phyloP scores from a whole-genome alignment of 805 yeast species.

The Saturnispora zaruensis region DNA sequence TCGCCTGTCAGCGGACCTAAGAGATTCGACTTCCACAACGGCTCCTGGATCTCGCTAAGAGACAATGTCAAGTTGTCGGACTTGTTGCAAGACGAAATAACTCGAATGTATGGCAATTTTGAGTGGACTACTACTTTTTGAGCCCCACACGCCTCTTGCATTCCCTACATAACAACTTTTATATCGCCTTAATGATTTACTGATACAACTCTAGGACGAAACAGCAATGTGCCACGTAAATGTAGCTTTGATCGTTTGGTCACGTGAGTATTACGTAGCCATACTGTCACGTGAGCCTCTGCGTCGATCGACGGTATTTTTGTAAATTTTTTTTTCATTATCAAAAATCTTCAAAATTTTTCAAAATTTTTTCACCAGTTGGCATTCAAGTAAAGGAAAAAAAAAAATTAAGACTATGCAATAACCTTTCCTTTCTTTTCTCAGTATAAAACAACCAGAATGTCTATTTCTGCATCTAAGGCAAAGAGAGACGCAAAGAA shows the following conservation, averaged over 20 bases:
- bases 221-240: too few relatives aligned
- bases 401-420: background rate
- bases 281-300: background rate
- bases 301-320: slow-evolving; percentile 7
- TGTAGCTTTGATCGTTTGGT: too few relatives aligned
- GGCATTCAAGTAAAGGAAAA: background rate
- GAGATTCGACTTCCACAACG: slow-evolving; percentile 63
- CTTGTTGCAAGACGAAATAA: slow-evolving; percentile 44
- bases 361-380: background rate
- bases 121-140: slow-evolving; percentile 15
- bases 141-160: background rate
- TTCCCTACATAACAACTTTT: background rate
- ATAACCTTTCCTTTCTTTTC: background rate
- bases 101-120: slow-evolving; percentile 20
- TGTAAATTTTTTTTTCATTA: background rate
- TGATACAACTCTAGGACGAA: too few relatives aligned
- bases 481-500: slow-evolving; percentile 98
- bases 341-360: slow-evolving; percentile 3
- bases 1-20: slow-evolving; percentile 94
- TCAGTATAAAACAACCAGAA: slow-evolving; percentile 6
- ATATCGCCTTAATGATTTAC: background rate
- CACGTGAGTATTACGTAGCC: too few relatives aligned
- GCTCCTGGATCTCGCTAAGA: slow-evolving; percentile 73
- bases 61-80: slow-evolving; percentile 45
- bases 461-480: slow-evolving; percentile 78